A percentile compares a stretch with the other conserved stretches of the same genome.
Evolutionary conservation across 129 eudicot genomes (phyloP).

Genomic region (Flaveria trinervia): DNA sequence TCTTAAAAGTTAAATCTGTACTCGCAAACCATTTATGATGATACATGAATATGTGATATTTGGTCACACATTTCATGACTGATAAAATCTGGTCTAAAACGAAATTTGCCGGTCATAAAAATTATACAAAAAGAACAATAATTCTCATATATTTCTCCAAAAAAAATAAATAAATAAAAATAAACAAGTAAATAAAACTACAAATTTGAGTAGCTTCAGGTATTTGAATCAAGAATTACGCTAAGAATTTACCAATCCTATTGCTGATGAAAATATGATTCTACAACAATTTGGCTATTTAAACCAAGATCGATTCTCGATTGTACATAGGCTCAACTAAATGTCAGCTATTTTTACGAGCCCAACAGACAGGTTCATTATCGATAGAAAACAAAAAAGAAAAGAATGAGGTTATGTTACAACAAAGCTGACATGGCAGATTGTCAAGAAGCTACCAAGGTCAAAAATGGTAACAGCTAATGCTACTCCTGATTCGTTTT

Average conservation of each 20-base stretch:
- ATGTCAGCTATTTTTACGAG: conserved; percentile 12
- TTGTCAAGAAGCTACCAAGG: conserved; percentile 15
- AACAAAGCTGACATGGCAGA: conserved; percentile 37
- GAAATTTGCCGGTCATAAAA: neutral
- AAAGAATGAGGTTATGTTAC: conserved; percentile 40
- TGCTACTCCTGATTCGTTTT: conserved; percentile 52
- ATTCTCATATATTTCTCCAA: too few species aligned
- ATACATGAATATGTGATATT: too few species aligned
- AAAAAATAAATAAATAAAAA: neutral
- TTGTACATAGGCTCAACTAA: conserved; percentile 35
- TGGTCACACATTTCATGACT: too few species aligned
- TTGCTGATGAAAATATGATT: conserved; percentile 20
- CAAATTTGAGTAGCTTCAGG: neutral
- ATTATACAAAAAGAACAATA: neutral
- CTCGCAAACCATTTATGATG: too few species aligned
- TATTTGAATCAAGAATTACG: conserved; percentile 19
- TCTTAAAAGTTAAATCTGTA: too few species aligned
- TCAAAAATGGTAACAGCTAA: conserved; percentile 28
- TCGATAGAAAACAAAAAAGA: neutral
- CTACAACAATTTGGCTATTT: conserved; percentile 37
- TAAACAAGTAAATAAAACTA: conserved; percentile 5
- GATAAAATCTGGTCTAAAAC: too few species aligned
- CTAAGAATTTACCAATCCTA: conserved; percentile 28
- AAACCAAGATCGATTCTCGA: conserved; percentile 31
- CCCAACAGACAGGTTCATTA: conserved; percentile 4